Base-by-base conservation (phyloP, 2,329 filamentous ascomycete species). In the Cladosporium cucumerinum region DNA sequence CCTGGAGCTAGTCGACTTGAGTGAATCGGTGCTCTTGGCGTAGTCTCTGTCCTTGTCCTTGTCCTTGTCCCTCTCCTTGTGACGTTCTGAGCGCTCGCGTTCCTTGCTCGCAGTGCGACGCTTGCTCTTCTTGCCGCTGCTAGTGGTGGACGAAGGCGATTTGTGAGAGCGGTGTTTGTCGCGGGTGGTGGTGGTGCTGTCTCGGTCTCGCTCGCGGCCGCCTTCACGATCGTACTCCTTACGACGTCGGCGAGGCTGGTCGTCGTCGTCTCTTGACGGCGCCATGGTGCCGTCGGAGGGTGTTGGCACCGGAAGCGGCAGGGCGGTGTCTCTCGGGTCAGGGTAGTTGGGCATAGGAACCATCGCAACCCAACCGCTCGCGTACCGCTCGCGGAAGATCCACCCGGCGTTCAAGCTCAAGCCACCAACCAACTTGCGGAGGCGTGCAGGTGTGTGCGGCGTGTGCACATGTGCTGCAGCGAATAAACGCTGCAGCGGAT, bases 171-270 rank as follows among this genome's bases (percentile, higher is more conserved):
- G 67, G 30, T 69, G 67, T 65, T 74, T 73, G 67, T 72, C 72
- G 57, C 69, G 68, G 5, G 39, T 58, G 61, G 54, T 58, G 61
- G 54, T 59, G 28, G 54, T 48, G 64, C 69, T 60, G 67, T 71
- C 62, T 26, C 46, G 58, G 34, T 62, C 60, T 34, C 46, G 57
- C n/a, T 60, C 57, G 28, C 57, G 57, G 39, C 32, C 57, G 43
- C 69, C 69, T 52, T 73, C 71, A 57, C 69, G 68, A 59, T 77
- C 75, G 58, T 61, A 62, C n/a, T 71, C 70, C 62, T 73, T 72
- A 30, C 71, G 72, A 26, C 73, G 73, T 48, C 73, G 72, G 39
- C 73, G 67, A 55, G 67, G 70, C 51, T 54, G 51, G 64, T 71
- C 68, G 65, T 71, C 71, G 63, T 70, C 61, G 55, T 64, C 61